Evolutionary conservation across 768 basidiomycete genomes (phyloP), one percentile per base, ranked within the genome.

Genomic region (Collybia sordida): DNA sequence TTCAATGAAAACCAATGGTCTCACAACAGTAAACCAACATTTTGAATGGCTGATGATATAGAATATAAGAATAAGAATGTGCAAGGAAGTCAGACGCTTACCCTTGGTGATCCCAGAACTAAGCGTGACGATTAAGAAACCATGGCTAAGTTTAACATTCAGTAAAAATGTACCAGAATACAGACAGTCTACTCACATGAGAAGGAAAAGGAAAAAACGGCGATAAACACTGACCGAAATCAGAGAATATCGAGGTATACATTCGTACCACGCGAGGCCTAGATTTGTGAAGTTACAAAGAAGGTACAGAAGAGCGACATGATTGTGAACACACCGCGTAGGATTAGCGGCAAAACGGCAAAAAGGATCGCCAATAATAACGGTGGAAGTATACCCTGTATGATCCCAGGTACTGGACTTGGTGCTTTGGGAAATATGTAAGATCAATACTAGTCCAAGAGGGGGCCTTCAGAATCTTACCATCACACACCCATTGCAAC

Each of bases 191-290:
- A 57, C 73, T 67, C 57, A 76, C 72, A 86, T 72, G 42, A 85
- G 67, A 22, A 86, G 72, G 67, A 88, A 86, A 51, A 85, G 57
- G 63, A 82, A 86, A 64, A 80, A 88, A n/a, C 88, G 75, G 9
- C 77, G 78, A 71, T 88, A 88, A 23, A 90, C 76, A 60, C 81
- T 82, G 50, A 86, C 70, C 39, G 85, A 84, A n/a, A 90, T 79
- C 18, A 81, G 68, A 0, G 84, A 85, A 52, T 79, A 80, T 34
- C 81, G 75, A 0, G 87, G 86, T 41, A 86, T 85, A 40, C 86
- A 85, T 62, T 88, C 82, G 55, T 85, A 84, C 70, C 79, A 80
- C 17, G 86, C 83, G 11, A 88, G 65, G 14, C 65, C 85, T 69
- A 45, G 17, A 22, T 23, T 34, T 12, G 6, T 18, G 7, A 5